Evolutionary conservation across 2,329 filamentous ascomycete genomes (phyloP), one percentile per base, ranked within the genome.

Genomic region (Fusarium sp.): DNA sequence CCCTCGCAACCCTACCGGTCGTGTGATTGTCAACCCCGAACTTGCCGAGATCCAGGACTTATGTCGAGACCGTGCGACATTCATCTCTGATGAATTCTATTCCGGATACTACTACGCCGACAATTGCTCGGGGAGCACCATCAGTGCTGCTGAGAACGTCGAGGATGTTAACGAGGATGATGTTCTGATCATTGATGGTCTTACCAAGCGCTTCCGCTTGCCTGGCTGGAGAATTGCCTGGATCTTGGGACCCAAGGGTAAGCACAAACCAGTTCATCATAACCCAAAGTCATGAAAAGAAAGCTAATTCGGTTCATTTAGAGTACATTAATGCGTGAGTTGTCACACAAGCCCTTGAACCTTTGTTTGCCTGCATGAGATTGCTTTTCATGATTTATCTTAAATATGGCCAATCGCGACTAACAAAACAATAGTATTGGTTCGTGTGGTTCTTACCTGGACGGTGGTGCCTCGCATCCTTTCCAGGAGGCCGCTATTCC

Each of bases 21-120:
- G 93, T 70, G 93, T 98, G 69, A 90, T 98, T 25, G 87, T 88
- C 75, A 94, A 94, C 78, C 91, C 93, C 0, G 92, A 97, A 80
- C 85, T 98, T 67, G 90, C 91, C 19, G 88, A 95, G 81, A 97
- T 98, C 75, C 94, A 98, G 80, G 93, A 97, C 77, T 91, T 97
- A 74, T 97, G 94, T 84, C 90, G 94, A 77, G 93, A 94, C 72
- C 90, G 94, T 57, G 94, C 94, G 5, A 98, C 95, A 1, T 85
- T 98, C 58, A 94, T 98, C 79, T 93, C 94, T 82, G 95, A 98
- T 77, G 95, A 98, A 81, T 98, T 98, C 85, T 98, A 98, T 83
- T 90, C 90, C 13, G 93, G 94, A 23, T 98, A 98, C 85, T 97
- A 97, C 83, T 98, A 98, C 84, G 97, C 93, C 37, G 94, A 98